Evolutionary conservation across 306 rosid genomes (phyloP), one percentile per base, ranked within the genome.

Genomic region (Spatholobus suberectus): DNA sequence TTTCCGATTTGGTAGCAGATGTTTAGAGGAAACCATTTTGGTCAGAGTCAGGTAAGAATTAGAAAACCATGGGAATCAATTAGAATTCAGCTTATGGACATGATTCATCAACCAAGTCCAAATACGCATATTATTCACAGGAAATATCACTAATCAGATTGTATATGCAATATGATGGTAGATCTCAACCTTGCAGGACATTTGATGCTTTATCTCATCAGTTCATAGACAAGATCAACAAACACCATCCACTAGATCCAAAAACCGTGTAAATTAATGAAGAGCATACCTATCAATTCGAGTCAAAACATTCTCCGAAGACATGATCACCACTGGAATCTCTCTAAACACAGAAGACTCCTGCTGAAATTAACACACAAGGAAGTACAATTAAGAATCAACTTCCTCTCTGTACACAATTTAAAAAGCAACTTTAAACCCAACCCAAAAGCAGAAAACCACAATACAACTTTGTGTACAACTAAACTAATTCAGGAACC

Each of bases 291-390:
- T 89, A 87, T 96, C 98, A 23, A 96, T 96, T 46, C 97, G 94
- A 80, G 98, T 86, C 68, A 96, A 29, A 73, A 96, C 82, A 81
- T 96, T 96, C 88, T 96, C 99, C 0, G 99, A 96, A 0, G 99
- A 96, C 98, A 94, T 96, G 78, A 96, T 73, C 86, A 96, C 99
- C 65, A 96, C 99, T 1, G 99, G 99, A 61, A 96, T 90, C 85
- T 94, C 97, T 59, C 89, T 89, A 79, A 94, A 92, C 61, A 89
- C 85, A 3, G 99, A 91, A 38, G 99, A 96, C 81, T 92, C 97
- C 98, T 96, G 96, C 83, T 78, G 90, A 75, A 83, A 78, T 77
- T 54, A 80, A 79, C 68, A 79, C 68, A 79, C 61, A 65, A 77
- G 14, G 24, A 23, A 14, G 32, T 13, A 29, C 21, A 70, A 18